Percentiles rank a stretch among this genome's conserved stretches.
phyloP scores from a whole-genome alignment of 2,329 filamentous ascomycete species.

The Nannizzia gypsea region DNA sequence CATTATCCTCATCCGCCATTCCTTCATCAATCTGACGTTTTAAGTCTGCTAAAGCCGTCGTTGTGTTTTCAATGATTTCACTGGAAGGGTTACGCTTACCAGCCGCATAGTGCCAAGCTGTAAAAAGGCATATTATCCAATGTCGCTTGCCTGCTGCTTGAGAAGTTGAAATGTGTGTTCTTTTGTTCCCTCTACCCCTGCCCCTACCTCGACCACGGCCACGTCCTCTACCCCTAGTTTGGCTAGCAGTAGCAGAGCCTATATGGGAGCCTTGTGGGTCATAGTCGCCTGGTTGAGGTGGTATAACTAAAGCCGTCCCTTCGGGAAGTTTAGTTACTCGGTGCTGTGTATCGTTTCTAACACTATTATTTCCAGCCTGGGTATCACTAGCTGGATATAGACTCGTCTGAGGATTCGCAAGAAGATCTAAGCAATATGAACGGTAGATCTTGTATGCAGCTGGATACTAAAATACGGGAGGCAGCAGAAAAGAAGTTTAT shows the following conservation, averaged over 20 bases:
- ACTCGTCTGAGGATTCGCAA: constrained; percentile 11
- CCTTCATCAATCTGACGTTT: constrained; percentile 29
- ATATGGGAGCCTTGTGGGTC: background rate
- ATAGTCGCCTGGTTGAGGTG: constrained; percentile 33
- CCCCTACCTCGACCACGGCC: background rate
- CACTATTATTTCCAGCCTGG: background rate
- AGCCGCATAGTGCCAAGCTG: constrained; percentile 39
- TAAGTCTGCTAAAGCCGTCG: constrained; percentile 38
- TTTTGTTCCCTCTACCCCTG: background rate
- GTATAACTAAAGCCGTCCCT: constrained; percentile 44
- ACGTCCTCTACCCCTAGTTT: background rate
- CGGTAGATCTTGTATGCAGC: constrained; percentile 39
- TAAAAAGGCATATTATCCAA: constrained; percentile 51
- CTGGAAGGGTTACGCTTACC: constrained; percentile 26
- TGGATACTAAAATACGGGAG: constrained; percentile 34
- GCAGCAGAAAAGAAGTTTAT: background rate
- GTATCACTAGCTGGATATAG: background rate
- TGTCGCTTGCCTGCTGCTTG: constrained; percentile 25
- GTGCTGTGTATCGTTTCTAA: background rate
- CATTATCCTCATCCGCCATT: constrained; percentile 2
- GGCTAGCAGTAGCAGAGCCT: too few relatives aligned
- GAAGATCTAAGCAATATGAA: constrained; percentile 33
- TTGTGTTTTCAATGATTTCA: constrained; percentile 40
- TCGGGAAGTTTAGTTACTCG: constrained; percentile 19
- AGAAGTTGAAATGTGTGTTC: background rate